A percentile compares a stretch with the other conserved stretches of the same genome.
phyloP scores from a whole-genome alignment of 2,329 filamentous ascomycete genomes.

The Thelonectria blattea region DNA sequence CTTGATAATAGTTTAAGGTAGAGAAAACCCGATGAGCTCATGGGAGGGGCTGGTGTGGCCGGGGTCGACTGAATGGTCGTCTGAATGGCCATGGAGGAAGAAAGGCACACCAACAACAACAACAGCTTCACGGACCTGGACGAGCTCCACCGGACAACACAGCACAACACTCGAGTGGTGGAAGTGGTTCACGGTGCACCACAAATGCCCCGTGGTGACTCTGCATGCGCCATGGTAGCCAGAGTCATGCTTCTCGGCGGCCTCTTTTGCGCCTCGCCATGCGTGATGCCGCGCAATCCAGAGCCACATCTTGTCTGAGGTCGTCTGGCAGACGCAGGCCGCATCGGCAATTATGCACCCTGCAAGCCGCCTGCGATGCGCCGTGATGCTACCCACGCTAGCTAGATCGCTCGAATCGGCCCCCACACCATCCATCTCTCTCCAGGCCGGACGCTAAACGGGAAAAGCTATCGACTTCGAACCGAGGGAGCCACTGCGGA shows the following conservation, averaged over 20 bases:
- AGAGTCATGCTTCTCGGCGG: not conserved
- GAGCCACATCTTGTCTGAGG: not conserved
- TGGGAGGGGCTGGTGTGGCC: conserved; percentile 14
- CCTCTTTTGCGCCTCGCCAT: not conserved
- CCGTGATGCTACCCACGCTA: conserved; percentile 8
- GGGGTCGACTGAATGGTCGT: conserved; percentile 1
- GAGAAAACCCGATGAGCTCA: conserved; percentile 13
- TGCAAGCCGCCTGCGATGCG: conserved; percentile 2
- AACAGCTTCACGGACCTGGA: conserved; percentile 8
- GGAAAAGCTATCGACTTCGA: conserved; percentile 3
- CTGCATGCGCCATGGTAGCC: not conserved
- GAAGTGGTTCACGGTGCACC: conserved; percentile 12
- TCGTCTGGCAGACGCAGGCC: conserved; percentile 6
- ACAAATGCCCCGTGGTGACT: not conserved
- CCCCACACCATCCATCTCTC: conserved; percentile 6
- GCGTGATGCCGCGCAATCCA: conserved; percentile 3
- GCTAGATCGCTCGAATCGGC: conserved; percentile 18
- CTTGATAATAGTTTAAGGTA: not conserved
- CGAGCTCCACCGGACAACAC: conserved; percentile 20
- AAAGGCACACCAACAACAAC: conserved; percentile 26
- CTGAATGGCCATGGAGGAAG: not conserved
- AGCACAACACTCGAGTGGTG: conserved; percentile 8
- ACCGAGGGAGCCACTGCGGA: conserved; percentile 1
- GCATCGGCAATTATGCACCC: not conserved
- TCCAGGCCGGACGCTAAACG: conserved; percentile 15